Percentiles rank a stretch among this genome's conserved stretches.
Evolutionary conservation across 441 rosid species (phyloP).

Genomic region (Erodium texanum): DNA sequence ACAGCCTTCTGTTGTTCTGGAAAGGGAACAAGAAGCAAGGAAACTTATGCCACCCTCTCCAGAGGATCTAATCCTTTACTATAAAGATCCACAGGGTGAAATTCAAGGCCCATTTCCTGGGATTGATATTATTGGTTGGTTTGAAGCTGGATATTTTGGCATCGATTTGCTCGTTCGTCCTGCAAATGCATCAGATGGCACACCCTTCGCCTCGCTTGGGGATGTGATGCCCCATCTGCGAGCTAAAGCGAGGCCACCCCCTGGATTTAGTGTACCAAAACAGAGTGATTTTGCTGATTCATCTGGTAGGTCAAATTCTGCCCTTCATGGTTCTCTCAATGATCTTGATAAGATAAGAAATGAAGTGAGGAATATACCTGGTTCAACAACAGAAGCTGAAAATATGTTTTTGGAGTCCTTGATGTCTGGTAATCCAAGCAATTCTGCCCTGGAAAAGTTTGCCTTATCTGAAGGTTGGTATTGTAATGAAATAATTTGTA

Average conservation of each 20-base stretch:
- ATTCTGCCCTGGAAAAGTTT: slow-evolving; percentile 27
- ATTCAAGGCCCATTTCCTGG: slow-evolving; percentile 95
- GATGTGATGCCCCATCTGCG: slow-evolving; percentile 98
- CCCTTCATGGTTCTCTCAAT: slow-evolving; percentile 35
- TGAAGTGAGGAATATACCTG: slow-evolving; percentile 49
- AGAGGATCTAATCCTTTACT: slow-evolving; percentile 64
- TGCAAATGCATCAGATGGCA: slow-evolving; percentile 61
- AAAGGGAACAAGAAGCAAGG: slow-evolving; percentile 64
- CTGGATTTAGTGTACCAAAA: slow-evolving; percentile 71
- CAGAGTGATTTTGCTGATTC: slow-evolving; percentile 51
- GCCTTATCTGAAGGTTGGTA: slow-evolving; percentile 44
- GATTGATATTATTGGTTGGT: slow-evolving; percentile 91
- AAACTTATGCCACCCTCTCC: slow-evolving; percentile 49
- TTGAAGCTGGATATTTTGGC: slow-evolving; percentile 96
- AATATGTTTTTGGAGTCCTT: slow-evolving; percentile 85
- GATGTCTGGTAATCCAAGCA: slow-evolving; percentile 57
- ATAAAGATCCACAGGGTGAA: slow-evolving; percentile 95
- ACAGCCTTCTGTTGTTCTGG: slow-evolving; percentile 52
- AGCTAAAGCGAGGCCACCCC: slow-evolving; percentile 94
- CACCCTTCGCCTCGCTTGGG: slow-evolving; percentile 69
- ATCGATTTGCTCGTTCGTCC: slow-evolving; percentile 77
- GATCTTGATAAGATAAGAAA: slow-evolving; percentile 45
- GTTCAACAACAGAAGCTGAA: slow-evolving; percentile 67
- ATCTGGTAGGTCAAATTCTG: slow-evolving; percentile 36
- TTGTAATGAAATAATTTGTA: not conserved